Percentiles rank a stretch among this genome's conserved stretches.
phyloP scores from a whole-genome alignment of 495 filamentous ascomycete genomes.

The Lindgomyces ingoldianus region DNA sequence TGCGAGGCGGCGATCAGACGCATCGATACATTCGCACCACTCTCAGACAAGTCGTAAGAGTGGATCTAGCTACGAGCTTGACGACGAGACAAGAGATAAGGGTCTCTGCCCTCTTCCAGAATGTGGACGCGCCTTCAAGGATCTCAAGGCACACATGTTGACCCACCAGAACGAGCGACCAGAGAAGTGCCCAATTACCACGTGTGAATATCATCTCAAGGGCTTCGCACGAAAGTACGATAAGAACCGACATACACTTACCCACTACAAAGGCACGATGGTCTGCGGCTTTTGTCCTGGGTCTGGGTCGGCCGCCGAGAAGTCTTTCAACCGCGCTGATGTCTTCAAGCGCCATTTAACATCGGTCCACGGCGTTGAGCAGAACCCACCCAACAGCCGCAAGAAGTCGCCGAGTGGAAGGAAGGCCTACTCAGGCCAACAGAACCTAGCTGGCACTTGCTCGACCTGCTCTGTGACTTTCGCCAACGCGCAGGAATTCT shows the following conservation, averaged over 20 bases:
- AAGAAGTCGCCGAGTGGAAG: slow-evolving; percentile 72
- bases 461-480: slow-evolving; percentile 93
- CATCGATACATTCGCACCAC: slow-evolving; percentile 57
- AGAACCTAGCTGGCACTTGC: slow-evolving; percentile 68
- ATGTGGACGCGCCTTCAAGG: slow-evolving; percentile 89
- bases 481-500: slow-evolving; percentile 94
- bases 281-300: slow-evolving; percentile 97
- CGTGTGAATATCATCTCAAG: slow-evolving; percentile 92
- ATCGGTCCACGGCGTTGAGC: slow-evolving; percentile 90
- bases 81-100: slow-evolving; percentile 66
- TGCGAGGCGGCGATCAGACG: slow-evolving; percentile 56
- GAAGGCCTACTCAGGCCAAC: slow-evolving; percentile 56
- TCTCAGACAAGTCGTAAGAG: slow-evolving; percentile 59
- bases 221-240: slow-evolving; percentile 98
- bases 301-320: slow-evolving; percentile 87
- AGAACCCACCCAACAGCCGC: slow-evolving; percentile 91
- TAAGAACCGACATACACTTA: slow-evolving; percentile 97
- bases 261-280: slow-evolving; percentile 99
- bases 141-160: slow-evolving; percentile 92
- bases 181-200: slow-evolving; percentile 93
- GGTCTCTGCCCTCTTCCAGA: slow-evolving; percentile 80
- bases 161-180: slow-evolving; percentile 93
- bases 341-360: slow-evolving; percentile 98
- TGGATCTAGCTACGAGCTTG: slow-evolving; percentile 52
- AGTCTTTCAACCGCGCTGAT: slow-evolving; percentile 97